These are phyloP conservation scores for Penicillium sp. DNA, from an alignment of 2,329 filamentous ascomycete genomes.

Conservation along the genomic window DNA sequence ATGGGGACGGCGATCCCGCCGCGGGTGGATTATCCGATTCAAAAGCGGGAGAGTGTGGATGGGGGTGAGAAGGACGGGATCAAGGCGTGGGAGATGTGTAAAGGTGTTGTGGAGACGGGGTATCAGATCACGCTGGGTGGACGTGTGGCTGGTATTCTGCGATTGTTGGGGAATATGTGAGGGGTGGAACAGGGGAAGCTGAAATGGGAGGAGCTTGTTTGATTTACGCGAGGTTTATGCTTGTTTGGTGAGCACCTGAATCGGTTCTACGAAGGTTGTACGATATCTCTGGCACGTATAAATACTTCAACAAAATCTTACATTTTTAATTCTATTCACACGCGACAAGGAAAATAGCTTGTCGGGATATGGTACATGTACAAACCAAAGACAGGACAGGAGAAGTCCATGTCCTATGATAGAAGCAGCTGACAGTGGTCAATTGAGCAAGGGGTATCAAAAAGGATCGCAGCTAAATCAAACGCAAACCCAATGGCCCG, in stretches of 20 bases:
- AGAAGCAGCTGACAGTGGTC: not conserved
- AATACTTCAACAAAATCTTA: not conserved
- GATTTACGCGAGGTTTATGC: not conserved
- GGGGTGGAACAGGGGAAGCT: not conserved
- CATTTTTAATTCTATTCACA: not conserved
- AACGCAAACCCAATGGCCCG: not conserved
- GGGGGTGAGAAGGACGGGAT: slow-evolving; percentile 52
- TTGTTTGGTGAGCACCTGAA: not conserved
- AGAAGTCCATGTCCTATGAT: not conserved
- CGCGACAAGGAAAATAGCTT: not conserved
- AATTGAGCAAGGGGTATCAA: slow-evolving; percentile 1
- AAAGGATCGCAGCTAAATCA: not conserved
- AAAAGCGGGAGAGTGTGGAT: slow-evolving; percentile 54
- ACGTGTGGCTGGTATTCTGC: slow-evolving; percentile 39
- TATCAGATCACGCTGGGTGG: slow-evolving; percentile 48
- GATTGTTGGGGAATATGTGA: slow-evolving; percentile 43
- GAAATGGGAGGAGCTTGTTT: too few species aligned
- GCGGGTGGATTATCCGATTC: slow-evolving; percentile 79
- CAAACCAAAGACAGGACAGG: not conserved
- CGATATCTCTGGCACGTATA: not conserved
- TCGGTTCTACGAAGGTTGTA: not conserved
- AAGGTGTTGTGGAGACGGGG: slow-evolving; percentile 48
- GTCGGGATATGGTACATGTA: not conserved
- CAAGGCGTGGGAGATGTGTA: slow-evolving; percentile 61
- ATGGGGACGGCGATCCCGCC: slow-evolving; percentile 76